Evolutionary conservation across 1,284 basidiomycete species (phyloP), one percentile per base, ranked within the genome.

Genomic region (Bjerkandera adusta): DNA sequence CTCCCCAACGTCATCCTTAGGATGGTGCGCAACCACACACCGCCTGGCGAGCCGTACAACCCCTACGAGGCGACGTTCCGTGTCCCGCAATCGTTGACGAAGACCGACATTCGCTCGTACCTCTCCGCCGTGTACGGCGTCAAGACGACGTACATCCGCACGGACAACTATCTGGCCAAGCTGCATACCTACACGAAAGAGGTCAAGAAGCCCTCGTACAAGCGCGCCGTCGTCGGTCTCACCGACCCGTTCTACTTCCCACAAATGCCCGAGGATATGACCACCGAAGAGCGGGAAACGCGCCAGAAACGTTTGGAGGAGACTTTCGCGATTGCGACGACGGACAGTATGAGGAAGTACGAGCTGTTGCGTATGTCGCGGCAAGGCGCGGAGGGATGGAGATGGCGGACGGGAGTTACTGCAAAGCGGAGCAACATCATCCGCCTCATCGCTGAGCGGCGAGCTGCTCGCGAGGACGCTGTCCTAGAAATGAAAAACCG

Each of bases 31-130:
- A 97, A 97, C 67, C 69, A 85, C 59, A 94, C 92, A 0, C 81
- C 78, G 0, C 67, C 71, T 1, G 90, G 88, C 0, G 69, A 89
- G 58, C 73, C 90, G 4, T 97, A 97, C 75, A 96, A 97, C 57
- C 89, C 93, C 1, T 94, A 86, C 71, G 88, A 93, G 65, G 94
- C 94, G 5, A 97, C 95, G 1, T 97, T 97, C 75, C 88, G 92
- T 48, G 79, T 97, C 34, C 82, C 88, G 1, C 84, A 83, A 49
- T 83, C 81, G 43, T 77, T 96, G 69, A 96, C 92, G 47, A 97
- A 97, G 71, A 91, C 87, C 52, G 92, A 94, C 67, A 72, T 97
- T 26, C 84, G 92, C 37, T 88, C 88, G 2, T 96, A 97, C 66
- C 80, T 97, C 24, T 69, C 71, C 29, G 76, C 91, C 22, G 80